Evolutionary conservation across 306 rosid species (phyloP), one percentile per base, ranked within the genome.

Genomic region (Trifolium pratense): DNA sequence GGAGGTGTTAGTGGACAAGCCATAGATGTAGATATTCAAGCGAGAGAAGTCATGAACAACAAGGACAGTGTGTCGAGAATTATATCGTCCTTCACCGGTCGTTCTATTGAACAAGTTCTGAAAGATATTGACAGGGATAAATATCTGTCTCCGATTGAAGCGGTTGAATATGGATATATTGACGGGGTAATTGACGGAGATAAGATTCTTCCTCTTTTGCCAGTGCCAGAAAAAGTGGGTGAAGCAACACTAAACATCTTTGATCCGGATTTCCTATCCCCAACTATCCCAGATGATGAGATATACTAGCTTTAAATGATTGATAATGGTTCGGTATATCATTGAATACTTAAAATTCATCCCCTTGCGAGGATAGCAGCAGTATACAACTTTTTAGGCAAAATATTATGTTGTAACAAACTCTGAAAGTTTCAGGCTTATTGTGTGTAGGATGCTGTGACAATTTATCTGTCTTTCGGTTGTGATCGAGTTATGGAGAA

Each of bases 1-100:
- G 99, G 99, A 87, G 96, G 99, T 72, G 92, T 97, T n/a, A 89
- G 96, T 48, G 99, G 99, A n/a, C 90, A 89, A 84, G 99, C 91
- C 6, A 68, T 90, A 74, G 99, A 94, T 75, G 97, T 94, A 59
- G 99, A 91, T 73, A 90, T 94, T 76, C 97, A 91, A 83, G 99
- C 99, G 26, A 81, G 80, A 26, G 99, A 94, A 88, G 87, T 91
- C 66, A 84, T 91, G 96, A 87, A 86, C 67, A 87, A 79, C 78
- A 91, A 91, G 84, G 83, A 87, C 39, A 91, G 87, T 16, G 80
- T 94, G 42, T 80, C 86, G 3, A 77, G 92, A 76, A 94, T 94
- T 5, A 71, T 94, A 75, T 86, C 98, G 9, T 34, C 75, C 55
- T 87, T 79, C 84, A 91, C 95, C 0, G 97, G 97, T 57, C 96